Base-by-base conservation (phyloP, 192 early-diverging fungal genomes). In the Podila epigama region DNA sequence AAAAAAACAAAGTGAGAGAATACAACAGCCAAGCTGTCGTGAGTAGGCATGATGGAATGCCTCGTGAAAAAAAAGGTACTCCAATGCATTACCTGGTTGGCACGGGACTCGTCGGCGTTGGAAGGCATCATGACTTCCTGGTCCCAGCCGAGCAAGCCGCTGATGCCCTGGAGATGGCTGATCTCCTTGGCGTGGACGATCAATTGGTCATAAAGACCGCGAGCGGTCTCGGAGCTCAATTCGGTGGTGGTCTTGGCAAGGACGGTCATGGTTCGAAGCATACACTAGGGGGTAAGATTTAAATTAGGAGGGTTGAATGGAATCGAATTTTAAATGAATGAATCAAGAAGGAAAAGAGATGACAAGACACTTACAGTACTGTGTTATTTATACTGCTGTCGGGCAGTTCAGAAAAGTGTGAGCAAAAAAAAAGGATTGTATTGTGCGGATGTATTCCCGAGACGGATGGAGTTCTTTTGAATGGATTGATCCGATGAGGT, bases 41-140 rank as follows among this genome's bases (percentile, higher is more conserved):
- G n/a, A n/a, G n/a, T n/a, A n/a, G n/a, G n/a, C n/a, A n/a, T n/a
- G n/a, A n/a, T n/a, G n/a, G n/a, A n/a, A n/a, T n/a, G n/a, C n/a
- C n/a, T n/a, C n/a, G n/a, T n/a, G n/a, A n/a, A n/a, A n/a, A n/a
- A n/a, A n/a, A n/a, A n/a, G n/a, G n/a, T n/a, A n/a, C n/a, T n/a
- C n/a, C n/a, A n/a, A n/a, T n/a, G n/a, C n/a, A n/a, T n/a, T 64
- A 64, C 63, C 60, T 75, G 79, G n/a, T 67, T 39, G n/a, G 69
- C 60, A 18, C 68, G 64, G 37, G 40, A n/a, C 13, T 29, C 70
- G 40, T 50, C 81, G 55, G 72, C 56, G 40, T 77, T 77, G 42
- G 69, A 32, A n/a, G 81, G 77, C 81, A 82, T 71, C 68, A 81
- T 71, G 60, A 79, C 80, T 37, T 78, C 68, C 42, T 81, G 80